phyloP scores from a whole-genome alignment of 2,329 filamentous ascomycete genomes.

The Hypoxylon sp. region DNA sequence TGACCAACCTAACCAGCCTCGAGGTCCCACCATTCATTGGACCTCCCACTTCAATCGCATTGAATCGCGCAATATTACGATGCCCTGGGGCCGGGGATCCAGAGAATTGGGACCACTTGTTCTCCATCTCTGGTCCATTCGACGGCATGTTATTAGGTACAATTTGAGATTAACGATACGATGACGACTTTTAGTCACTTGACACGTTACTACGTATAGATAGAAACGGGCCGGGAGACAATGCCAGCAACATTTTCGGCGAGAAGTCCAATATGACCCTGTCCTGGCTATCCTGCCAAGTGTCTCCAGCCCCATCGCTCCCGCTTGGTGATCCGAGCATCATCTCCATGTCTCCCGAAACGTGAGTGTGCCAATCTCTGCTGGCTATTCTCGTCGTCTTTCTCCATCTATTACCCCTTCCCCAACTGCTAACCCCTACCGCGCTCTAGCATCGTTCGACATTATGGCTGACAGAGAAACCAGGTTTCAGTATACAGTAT shows the following conservation, averaged over 20 bases:
- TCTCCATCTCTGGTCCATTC: conserved; percentile 35
- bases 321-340: conserved; percentile 42
- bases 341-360: conserved; percentile 43
- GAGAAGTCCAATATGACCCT: conserved; percentile 31
- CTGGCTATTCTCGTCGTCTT: conserved; percentile 24
- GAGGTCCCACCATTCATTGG: conserved; percentile 47
- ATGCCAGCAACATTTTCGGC: conserved; percentile 25
- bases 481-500: conserved; percentile 37
- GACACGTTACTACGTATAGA: conserved; percentile 26
- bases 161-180: conserved; percentile 44
- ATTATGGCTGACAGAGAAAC: conserved; percentile 41
- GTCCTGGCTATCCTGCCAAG: conserved; percentile 37
- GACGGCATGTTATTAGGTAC: conserved; percentile 26
- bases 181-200: conserved; percentile 40
- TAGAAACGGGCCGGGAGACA: conserved; percentile 8
- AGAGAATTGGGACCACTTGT: conserved; percentile 43
- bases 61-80: conserved; percentile 59
- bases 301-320: conserved; percentile 36
- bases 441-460: conserved; percentile 27
- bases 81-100: conserved; percentile 46
- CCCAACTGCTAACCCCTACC: conserved; percentile 24
- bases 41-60: conserved; percentile 53
- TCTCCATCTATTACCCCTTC: conserved; percentile 38
- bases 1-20: conserved; percentile 28
- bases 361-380: conserved; percentile 40